A percentile compares a stretch with the other conserved stretches of the same genome.
phyloP scores from a whole-genome alignment of 306 rosid species.

The Vigna mungo region DNA sequence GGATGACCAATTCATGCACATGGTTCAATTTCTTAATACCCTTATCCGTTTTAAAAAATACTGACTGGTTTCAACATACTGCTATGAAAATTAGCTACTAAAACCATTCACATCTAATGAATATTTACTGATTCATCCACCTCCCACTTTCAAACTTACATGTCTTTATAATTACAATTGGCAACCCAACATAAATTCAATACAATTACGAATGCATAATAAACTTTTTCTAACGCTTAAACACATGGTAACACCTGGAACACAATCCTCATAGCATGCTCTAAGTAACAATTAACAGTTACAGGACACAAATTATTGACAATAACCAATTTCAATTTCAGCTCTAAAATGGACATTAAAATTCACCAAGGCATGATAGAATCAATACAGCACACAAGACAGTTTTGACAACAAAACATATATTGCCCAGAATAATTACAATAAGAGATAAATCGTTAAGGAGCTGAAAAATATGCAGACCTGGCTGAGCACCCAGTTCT shows the following conservation, averaged over 20 bases:
- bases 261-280: constrained; percentile 18
- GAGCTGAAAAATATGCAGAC: constrained; percentile 54
- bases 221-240: not conserved
- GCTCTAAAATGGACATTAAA: constrained; percentile 24
- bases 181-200: constrained; percentile 29
- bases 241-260: constrained; percentile 14
- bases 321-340: constrained; percentile 26
- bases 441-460: constrained; percentile 15
- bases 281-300: constrained; percentile 18
- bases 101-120: constrained; percentile 15
- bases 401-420: constrained; percentile 29
- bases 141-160: constrained; percentile 8
- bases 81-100: constrained; percentile 26
- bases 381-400: constrained; percentile 4
- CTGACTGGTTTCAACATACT: constrained; percentile 29
- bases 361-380: constrained; percentile 20
- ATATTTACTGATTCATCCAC: constrained; percentile 9
- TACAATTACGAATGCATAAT: constrained; percentile 1
- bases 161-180: constrained; percentile 19
- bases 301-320: not conserved
- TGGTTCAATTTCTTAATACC: constrained; percentile 34
- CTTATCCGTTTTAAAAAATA: constrained; percentile 21
- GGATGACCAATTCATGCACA: constrained; percentile 19
- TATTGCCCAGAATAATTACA: constrained; percentile 33
- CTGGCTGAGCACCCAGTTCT: constrained; percentile 99